phyloP scores from a whole-genome alignment of 2,329 filamentous ascomycete species.

The Microdochium nivale region DNA sequence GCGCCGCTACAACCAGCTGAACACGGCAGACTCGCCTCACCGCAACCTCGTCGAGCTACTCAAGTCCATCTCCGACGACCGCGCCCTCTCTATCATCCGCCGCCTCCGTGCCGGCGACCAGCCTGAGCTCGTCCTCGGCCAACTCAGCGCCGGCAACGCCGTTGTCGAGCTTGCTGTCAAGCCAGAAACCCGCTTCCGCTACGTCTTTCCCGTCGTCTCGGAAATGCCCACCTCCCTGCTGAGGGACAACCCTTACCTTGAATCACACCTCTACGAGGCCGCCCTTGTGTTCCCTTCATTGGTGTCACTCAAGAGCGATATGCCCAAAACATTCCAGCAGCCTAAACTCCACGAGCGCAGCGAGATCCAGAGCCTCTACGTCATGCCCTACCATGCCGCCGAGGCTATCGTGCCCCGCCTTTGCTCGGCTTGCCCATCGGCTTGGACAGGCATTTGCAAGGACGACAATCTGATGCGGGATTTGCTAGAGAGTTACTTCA shows the following conservation, averaged over 20 bases:
- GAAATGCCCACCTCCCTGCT: constrained; percentile 20
- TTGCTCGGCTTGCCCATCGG: constrained; percentile 16
- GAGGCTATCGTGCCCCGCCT: constrained; percentile 23
- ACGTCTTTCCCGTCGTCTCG: constrained; percentile 26
- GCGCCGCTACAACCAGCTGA: constrained; percentile 18
- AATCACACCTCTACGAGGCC: constrained; percentile 18
- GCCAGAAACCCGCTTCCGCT: constrained; percentile 28
- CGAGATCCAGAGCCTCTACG: constrained; percentile 12
- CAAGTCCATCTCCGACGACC: constrained; percentile 12
- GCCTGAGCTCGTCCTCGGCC: constrained; percentile 19
- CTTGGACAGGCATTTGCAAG: constrained; percentile 25
- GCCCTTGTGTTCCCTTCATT: constrained; percentile 4
- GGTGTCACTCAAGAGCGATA: neutral
- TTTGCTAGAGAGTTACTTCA: constrained; percentile 16
- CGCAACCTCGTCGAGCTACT: constrained; percentile 19
- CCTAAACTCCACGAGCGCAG: constrained; percentile 1
- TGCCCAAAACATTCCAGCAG: constrained; percentile 4
- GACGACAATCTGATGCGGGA: constrained; percentile 26
- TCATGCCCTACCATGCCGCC: constrained; percentile 28
- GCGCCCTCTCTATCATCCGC: constrained; percentile 24
- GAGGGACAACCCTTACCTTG: constrained; percentile 17
- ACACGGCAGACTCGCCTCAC: constrained; percentile 15
- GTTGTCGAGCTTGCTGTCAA: constrained; percentile 26
- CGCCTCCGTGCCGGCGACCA: constrained; percentile 25
- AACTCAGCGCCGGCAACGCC: constrained; percentile 24